Base-by-base conservation (phyloP, 148 eudicot species). In the Rhododendron williamsianum region DNA sequence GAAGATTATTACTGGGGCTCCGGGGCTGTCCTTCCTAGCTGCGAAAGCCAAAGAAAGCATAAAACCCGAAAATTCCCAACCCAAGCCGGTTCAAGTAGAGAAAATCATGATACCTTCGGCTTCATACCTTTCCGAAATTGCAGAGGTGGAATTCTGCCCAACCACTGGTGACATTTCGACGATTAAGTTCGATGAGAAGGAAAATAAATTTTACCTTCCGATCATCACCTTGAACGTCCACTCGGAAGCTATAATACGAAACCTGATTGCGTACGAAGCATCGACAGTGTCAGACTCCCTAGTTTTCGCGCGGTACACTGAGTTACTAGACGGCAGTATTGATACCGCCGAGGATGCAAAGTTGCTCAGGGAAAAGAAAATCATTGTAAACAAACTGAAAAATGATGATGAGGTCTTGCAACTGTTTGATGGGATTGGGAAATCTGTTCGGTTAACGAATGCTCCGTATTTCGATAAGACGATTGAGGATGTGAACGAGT, bases 51-150 rank as follows among this genome's bases (percentile, higher is more conserved):
- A 46, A 84, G 43, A 49, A n/a, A 48, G 19, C 0, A 13, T 19
- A 23, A 67, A 69, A 60, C 35, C 81, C 2, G 82, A 87, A 76
- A 36, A 58, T 2, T 13, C 21, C 5, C 21, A n/a, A 43, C 43
- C 11, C 56, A 52, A 41, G 6, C 45, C 45, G 6, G 45, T 6
- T 41, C 45, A 25, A 4, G 81, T 93, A 0, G 94, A 88, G 19
- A 91, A 93, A 81, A 90, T 93, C 85, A 85, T 52, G 35, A 86
- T 93, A 43, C 95, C 95, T 41, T 90, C 93, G 0, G 93, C 87
- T 3, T 69, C 91, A 3, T 1, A 76, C 5, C 89, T 93, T n/a
- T 23, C 25, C 2, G 41, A 81, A 27, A 27, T 25, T 2, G 87
- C 84, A 21, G 91, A 92, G 4, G 86, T 93, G 7, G 23, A 36